Base-by-base conservation (phyloP, 164 flowering plant genomes). In the Buxus sempervirens region DNA sequence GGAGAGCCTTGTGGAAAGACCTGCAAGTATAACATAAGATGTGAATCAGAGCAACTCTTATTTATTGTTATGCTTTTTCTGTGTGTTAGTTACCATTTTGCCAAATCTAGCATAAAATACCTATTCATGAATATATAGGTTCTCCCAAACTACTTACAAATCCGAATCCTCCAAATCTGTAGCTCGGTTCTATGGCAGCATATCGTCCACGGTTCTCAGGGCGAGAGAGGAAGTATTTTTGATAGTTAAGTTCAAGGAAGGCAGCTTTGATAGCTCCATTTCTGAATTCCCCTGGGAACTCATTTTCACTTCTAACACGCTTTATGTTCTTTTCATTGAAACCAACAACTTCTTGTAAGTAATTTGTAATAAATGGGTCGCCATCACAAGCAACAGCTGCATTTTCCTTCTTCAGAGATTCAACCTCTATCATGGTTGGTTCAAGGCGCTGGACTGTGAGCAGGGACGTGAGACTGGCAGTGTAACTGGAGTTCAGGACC, bases 1-100 rank as follows among this genome's bases (percentile, higher is more conserved):
- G 76, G 76, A 59, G 76, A 77, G 6, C 75, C 80, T 65, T 74
- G 69, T 28, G 67, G 76, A 48, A 77, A 80, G 0, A 70, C 75
- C 82, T 76, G 69, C 62, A 70, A 14, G 66, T 4, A 38, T 6
- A 23, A 63, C 14, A 15, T 45, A 10, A 45, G 1, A 5, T 45
- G 51, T 45, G 51, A 45, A 45, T 10, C 51, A 15, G 1, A 5
- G 51, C 1, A 10, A 1, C 18, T 45, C 51, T 32, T 32, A 3
- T 32, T 32, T 7, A 3, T 32, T 32, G 38, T 32, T 32, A 3
- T 32, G 38, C 38, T 32, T 32, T 32, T 32, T 32, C 7, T 32
- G 3, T 32, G 38, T 32, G 38, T 32, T 32, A 32, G 38, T 32
- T 32, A 32, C 38, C 7, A 3, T 3, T 32, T 32, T 32, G 38